phyloP scores from a whole-genome alignment of 306 rosid species.

The Astragalus membranaceus region DNA sequence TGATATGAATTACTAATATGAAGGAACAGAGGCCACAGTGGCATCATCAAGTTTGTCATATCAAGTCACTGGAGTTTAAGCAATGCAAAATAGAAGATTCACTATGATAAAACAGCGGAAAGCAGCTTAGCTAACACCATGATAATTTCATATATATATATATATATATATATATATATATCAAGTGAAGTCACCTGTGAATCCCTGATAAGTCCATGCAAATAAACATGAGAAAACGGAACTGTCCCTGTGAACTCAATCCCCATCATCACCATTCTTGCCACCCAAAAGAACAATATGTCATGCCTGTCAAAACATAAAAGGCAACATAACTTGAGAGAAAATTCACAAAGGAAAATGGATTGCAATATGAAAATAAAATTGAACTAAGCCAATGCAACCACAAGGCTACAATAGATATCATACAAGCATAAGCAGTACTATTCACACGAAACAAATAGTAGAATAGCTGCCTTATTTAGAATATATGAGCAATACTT shows the following conservation, averaged over 20 bases:
- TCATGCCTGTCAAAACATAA: constrained; percentile 69
- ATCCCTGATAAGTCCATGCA: constrained; percentile 95
- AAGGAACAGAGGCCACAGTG: neutral
- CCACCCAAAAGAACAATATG: constrained; percentile 97
- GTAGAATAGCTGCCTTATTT: neutral
- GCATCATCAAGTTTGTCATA: neutral
- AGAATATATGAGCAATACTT: neutral
- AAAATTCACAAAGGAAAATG: neutral
- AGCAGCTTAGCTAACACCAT: too few species aligned
- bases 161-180: neutral
- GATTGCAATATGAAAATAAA: neutral
- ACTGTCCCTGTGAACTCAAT: constrained; percentile 83
- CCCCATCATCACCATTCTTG: constrained; percentile 99
- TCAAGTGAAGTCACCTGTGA: constrained; percentile 57
- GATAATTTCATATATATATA: too few species aligned
- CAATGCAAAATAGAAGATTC: neutral
- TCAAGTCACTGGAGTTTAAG: neutral
- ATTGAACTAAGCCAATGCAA: neutral
- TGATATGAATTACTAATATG: too few species aligned
- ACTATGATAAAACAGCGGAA: neutral
- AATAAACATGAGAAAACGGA: constrained; percentile 84
- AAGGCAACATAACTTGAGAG: constrained; percentile 15
- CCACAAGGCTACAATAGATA: neutral
- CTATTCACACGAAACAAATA: neutral
- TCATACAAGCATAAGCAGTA: neutral